Evolutionary conservation across 2,329 filamentous ascomycete species (phyloP).

Genomic region (Ascochyta koolunga): DNA sequence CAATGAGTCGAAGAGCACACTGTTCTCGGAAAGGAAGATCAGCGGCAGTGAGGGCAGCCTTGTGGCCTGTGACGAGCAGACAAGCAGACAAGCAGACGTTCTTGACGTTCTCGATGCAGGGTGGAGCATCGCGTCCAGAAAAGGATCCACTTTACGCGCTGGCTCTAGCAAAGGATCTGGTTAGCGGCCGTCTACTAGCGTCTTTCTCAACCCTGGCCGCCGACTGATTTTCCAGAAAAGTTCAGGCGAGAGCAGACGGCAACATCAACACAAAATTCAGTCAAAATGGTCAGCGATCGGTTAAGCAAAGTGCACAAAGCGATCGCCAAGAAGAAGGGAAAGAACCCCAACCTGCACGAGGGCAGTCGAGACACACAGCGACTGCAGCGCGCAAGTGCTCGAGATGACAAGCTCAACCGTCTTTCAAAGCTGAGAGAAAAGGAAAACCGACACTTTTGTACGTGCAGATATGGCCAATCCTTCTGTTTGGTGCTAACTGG

Average conservation of each 20-base stretch:
- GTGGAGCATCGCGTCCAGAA: conserved; percentile 28
- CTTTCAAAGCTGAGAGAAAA: conserved; percentile 72
- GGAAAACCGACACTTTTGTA: conserved; percentile 76
- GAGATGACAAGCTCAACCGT: conserved; percentile 83
- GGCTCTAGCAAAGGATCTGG: conserved; percentile 18
- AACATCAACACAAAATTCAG: conserved; percentile 14
- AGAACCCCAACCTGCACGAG: conserved; percentile 78
- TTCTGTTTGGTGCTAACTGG: neutral
- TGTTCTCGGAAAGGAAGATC: conserved; percentile 1
- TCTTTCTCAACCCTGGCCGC: conserved; percentile 18
- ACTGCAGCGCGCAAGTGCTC: conserved; percentile 76
- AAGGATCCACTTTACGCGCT: conserved; percentile 25
- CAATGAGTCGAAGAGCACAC: conserved; percentile 1
- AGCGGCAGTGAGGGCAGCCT: conserved; percentile 6
- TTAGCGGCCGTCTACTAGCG: conserved; percentile 22
- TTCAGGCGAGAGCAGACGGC: conserved; percentile 21
- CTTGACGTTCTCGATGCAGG: conserved; percentile 21
- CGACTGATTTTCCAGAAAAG: conserved; percentile 33
- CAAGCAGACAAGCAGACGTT: too few relatives aligned
- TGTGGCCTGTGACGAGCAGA: conserved; percentile 13
- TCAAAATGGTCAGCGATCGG: conserved; percentile 58
- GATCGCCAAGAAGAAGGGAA: conserved; percentile 84
- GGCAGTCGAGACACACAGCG: conserved; percentile 86
- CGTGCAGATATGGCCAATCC: conserved; percentile 27
- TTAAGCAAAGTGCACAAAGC: conserved; percentile 86